Base-by-base conservation (phyloP, 202 grass and related monocot species). In the Brachypodium distachyon region DNA sequence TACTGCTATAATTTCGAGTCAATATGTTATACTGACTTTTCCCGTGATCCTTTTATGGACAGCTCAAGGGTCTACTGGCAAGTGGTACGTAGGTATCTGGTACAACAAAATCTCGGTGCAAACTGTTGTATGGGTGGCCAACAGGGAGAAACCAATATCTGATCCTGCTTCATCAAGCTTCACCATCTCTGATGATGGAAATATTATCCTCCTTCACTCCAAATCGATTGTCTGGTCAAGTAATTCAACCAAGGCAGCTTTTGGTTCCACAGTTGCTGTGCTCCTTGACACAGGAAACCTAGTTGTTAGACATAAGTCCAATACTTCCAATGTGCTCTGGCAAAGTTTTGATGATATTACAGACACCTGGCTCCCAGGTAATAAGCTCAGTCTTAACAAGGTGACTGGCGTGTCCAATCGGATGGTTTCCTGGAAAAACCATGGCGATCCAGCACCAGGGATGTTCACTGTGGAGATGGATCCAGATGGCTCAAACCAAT, bases 41-140 rank as follows among this genome's bases (percentile, higher is more conserved):
- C 19, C 16, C 4, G n/a, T 12, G 33, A 33, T 38, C 10, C 21
- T 62, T 38, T 18, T 4, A 38, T 7, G 17, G 9, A 12, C 32
- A 53, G 74, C 6, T 22, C 74, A 51, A 72, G 66, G 7, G 50
- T 68, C 44, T 49, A 57, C 48, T 23, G 12, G 8, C 12, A 72
- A 54, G 32, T 88, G 88, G 88, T 94, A 94, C 58, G 60, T 91
- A 21, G 80, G 82, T 13, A 94, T 94, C 60, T 94, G 91, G 91
- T 94, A 94, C 82, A 84, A 86, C 12, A 85, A 80, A 25, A 88
- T 91, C 76, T 72, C 85, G 19, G 3, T 0, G 25, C 58, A 75
- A 77, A 94, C 85, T 28, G 0, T 78, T 4, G 88, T 86, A 3
- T 94, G 88, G 80, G 81, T 90, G 9, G 88, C 88, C 25, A 94